phyloP scores from a whole-genome alignment of 176 grass and related monocot species.

The Sorghum bicolor region DNA sequence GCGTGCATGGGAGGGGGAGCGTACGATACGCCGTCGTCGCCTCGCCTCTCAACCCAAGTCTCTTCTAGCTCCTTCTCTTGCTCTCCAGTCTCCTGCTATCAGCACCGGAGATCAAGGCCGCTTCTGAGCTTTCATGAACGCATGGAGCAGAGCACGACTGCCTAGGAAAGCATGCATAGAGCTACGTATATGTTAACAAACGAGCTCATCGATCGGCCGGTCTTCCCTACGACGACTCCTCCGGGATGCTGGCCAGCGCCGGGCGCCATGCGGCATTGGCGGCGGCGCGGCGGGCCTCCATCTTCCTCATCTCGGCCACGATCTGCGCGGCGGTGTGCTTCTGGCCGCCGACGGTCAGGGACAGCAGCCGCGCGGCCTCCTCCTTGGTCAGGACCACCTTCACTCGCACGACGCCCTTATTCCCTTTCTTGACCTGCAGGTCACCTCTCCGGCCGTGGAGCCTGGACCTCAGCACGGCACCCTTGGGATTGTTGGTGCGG shows the following conservation, averaged over 20 bases:
- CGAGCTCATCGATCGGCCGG: background rate
- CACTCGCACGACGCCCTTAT: constrained; percentile 55
- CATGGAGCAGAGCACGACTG: background rate
- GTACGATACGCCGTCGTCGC: background rate
- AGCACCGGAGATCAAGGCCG: background rate
- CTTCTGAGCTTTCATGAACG: background rate
- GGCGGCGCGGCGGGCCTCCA: constrained; percentile 43
- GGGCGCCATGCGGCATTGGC: constrained; percentile 48
- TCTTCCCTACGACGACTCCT: constrained; percentile 35
- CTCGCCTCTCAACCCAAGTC: constrained; percentile 52
- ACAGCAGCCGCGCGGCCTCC: constrained; percentile 70
- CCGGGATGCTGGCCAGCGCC: constrained; percentile 67
- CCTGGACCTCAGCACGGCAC: background rate
- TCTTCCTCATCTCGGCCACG: constrained; percentile 61
- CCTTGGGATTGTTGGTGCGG: constrained; percentile 6
- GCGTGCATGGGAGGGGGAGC: constrained; percentile 41
- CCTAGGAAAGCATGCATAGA: background rate
- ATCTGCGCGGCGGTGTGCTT: constrained; percentile 56
- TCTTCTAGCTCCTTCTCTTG: background rate
- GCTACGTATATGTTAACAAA: no score
- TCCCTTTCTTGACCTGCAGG: background rate
- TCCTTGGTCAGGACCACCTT: constrained; percentile 85
- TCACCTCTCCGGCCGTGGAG: background rate
- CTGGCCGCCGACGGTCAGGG: constrained; percentile 45
- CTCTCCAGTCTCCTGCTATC: background rate